These are phyloP conservation scores for Hypericum androsaemum DNA, from an alignment of 345 rosid species.

Conservation along the genomic window DNA sequence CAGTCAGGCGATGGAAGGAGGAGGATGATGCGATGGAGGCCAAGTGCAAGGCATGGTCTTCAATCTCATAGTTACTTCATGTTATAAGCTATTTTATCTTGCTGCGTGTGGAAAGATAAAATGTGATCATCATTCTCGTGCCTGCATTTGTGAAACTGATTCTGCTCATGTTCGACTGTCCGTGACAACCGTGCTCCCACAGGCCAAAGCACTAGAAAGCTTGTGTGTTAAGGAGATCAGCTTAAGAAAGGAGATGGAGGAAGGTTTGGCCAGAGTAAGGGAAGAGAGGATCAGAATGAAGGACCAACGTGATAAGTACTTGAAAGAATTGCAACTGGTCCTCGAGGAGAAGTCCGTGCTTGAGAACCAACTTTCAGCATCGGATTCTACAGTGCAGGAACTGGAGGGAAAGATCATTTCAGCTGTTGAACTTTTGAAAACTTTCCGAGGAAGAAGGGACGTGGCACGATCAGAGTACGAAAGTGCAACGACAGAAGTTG, in stretches of 20 bases:
- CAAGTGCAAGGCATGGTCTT: conserved; percentile 47
- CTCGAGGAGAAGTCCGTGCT: conserved; percentile 40
- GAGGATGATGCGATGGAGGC: conserved; percentile 62
- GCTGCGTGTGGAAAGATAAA: conserved; percentile 3
- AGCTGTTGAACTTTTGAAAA: conserved; percentile 71
- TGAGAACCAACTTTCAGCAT: conserved; percentile 40
- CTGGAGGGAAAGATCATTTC: conserved; percentile 73
- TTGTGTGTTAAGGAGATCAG: conserved; percentile 48
- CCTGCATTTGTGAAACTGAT: neutral
- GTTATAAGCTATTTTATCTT: conserved; percentile 6
- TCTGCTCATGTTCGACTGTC: neutral
- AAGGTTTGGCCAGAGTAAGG: conserved; percentile 37
- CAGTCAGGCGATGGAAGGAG: conserved; percentile 42
- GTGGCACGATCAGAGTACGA: conserved; percentile 45
- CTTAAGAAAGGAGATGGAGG: conserved; percentile 56
- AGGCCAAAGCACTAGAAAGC: conserved; percentile 60
- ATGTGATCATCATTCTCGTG: no score
- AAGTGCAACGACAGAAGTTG: conserved; percentile 38
- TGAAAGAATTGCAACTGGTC: conserved; percentile 40
- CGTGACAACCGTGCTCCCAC: conserved; percentile 14
- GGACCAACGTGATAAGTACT: conserved; percentile 33
- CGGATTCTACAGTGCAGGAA: conserved; percentile 32
- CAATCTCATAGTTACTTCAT: neutral
- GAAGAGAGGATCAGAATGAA: conserved; percentile 36
- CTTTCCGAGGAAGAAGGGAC: conserved; percentile 62